Conservation (phyloP, 331 rosid genomes). For the Quercus phellos region DNA sequence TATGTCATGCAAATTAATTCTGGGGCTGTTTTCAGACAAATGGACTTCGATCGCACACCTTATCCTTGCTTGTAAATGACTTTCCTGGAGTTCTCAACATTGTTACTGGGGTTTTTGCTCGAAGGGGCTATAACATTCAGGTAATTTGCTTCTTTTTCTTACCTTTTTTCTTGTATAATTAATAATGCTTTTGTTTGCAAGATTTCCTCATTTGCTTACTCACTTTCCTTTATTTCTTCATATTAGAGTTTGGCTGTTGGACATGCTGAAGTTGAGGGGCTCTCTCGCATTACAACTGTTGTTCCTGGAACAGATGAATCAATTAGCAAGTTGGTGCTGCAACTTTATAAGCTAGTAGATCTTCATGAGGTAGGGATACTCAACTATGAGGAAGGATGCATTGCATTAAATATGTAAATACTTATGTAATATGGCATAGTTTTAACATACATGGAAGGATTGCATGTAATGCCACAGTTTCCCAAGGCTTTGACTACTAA, state of each 20-base stretch:
- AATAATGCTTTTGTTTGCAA: not conserved
- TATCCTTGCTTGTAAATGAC: slow-evolving; percentile 85
- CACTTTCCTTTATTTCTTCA: slow-evolving; percentile 7
- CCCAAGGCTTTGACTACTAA: too few species aligned
- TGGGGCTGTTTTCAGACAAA: slow-evolving; percentile 55
- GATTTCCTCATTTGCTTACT: slow-evolving; percentile 1
- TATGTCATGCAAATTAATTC: slow-evolving; percentile 9
- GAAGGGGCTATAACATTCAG: slow-evolving; percentile 92
- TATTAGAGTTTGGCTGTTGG: slow-evolving; percentile 63
- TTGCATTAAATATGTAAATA: slow-evolving; percentile 17
- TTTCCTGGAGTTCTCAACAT: slow-evolving; percentile 88
- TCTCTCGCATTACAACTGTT: slow-evolving; percentile 56
- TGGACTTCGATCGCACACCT: slow-evolving; percentile 83
- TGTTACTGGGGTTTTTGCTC: slow-evolving; percentile 87
- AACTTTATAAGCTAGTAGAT: slow-evolving; percentile 49
- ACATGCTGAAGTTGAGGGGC: slow-evolving; percentile 53
- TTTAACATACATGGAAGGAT: not conserved
- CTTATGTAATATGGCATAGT: not conserved
- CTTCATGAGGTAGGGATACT: slow-evolving; percentile 46
- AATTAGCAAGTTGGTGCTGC: slow-evolving; percentile 53
- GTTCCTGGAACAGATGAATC: slow-evolving; percentile 63
- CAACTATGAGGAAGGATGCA: slow-evolving; percentile 6
- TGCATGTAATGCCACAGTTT: not conserved
- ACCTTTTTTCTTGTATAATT: not conserved
- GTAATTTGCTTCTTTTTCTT: slow-evolving; percentile 21